Percentiles rank a stretch among this genome's conserved stretches.
These are phyloP conservation scores for Ustilago vetiveriae DNA, from an alignment of 1,284 basidiomycete species.

Conservation along the genomic window DNA sequence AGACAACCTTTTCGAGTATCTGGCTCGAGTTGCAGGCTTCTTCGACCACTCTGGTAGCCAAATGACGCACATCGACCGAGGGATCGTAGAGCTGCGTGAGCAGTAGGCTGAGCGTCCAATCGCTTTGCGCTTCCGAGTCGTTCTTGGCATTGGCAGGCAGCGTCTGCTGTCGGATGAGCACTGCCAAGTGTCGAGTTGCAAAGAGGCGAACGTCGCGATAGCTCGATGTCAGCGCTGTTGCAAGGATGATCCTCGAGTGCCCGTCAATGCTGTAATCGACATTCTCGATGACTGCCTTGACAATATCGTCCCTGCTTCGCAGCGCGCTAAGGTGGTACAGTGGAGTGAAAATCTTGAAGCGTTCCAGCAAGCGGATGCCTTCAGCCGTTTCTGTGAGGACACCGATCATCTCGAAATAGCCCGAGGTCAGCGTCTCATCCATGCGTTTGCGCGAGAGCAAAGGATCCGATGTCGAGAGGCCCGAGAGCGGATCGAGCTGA, in stretches of 20 bases:
- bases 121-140: constrained; percentile 28
- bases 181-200: constrained; percentile 86
- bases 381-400: constrained; percentile 85
- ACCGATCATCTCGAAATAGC: constrained; percentile 96
- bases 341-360: constrained; percentile 90
- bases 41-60: constrained; percentile 87
- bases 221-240: constrained; percentile 81
- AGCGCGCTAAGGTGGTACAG: constrained; percentile 94
- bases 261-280: constrained; percentile 73
- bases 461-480: constrained; percentile 70
- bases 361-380: constrained; percentile 87
- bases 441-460: constrained; percentile 87
- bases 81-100: constrained; percentile 96
- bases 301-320: constrained; percentile 87
- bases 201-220: constrained; percentile 73
- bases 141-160: constrained; percentile 23
- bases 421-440: constrained; percentile 83
- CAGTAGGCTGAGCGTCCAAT: constrained; percentile 72
- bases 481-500: constrained; percentile 84
- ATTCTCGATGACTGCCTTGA: constrained; percentile 88
- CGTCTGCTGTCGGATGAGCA: constrained; percentile 50
- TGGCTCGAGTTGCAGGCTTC: constrained; percentile 86
- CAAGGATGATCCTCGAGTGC: constrained; percentile 73
- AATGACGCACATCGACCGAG: constrained; percentile 84
- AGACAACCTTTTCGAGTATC: constrained; percentile 87